Evolutionary conservation across 306 rosid genomes (phyloP).

Genomic region (Prinsepia uniflora): DNA sequence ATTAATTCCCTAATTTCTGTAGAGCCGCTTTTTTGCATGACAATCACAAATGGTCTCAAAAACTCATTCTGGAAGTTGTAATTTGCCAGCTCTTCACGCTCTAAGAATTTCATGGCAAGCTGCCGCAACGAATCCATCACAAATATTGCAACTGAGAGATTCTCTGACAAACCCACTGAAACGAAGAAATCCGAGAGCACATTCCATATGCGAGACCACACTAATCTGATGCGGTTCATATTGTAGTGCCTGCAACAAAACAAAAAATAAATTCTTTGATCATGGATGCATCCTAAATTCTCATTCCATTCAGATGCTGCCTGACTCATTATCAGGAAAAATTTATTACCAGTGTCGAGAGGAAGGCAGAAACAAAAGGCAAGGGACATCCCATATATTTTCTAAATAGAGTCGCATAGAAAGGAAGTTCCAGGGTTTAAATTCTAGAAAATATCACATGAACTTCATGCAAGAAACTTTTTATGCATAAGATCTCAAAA

Average conservation of each 20-base stretch:
- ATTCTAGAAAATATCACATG: background rate
- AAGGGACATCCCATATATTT: background rate
- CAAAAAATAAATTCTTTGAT: slow-evolving; percentile 22
- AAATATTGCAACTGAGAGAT: slow-evolving; percentile 96
- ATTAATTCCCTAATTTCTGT: slow-evolving; percentile 92
- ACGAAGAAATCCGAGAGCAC: slow-evolving; percentile 98
- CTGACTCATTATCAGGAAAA: slow-evolving; percentile 4
- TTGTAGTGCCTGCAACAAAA: slow-evolving; percentile 90
- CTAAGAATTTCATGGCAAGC: slow-evolving; percentile 97
- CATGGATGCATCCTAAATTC: slow-evolving; percentile 7
- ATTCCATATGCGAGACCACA: slow-evolving; percentile 98
- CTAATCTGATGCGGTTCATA: slow-evolving; percentile 97
- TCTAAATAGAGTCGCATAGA: background rate
- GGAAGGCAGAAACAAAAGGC: background rate
- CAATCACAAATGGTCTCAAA: slow-evolving; percentile 95
- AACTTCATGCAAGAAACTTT: background rate
- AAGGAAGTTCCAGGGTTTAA: background rate
- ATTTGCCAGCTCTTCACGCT: slow-evolving; percentile 98
- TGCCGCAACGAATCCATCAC: slow-evolving; percentile 98
- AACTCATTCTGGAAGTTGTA: slow-evolving; percentile 97
- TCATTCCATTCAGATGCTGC: slow-evolving; percentile 14
- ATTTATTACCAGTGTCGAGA: slow-evolving; percentile 3
- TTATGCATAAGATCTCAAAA: background rate
- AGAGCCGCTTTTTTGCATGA: slow-evolving; percentile 86
- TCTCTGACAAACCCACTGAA: slow-evolving; percentile 94